A percentile compares a stretch with the other conserved stretches of the same genome.
Conservation (phyloP, 2,329 filamentous ascomycete species). For the Cytospora piceae region DNA sequence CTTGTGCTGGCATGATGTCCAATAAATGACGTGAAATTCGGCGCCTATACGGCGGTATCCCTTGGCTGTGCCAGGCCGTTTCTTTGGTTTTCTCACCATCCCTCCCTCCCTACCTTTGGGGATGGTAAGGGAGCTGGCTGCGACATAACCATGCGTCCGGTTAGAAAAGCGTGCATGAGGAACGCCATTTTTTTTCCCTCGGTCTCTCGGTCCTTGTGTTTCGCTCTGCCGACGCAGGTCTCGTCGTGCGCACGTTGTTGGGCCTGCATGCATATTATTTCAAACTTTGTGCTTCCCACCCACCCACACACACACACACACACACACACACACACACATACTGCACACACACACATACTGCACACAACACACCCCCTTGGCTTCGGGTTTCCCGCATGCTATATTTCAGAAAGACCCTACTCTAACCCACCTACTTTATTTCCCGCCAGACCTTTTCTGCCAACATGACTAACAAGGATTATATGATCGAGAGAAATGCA, state of each 20-base stretch:
- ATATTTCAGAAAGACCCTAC: not conserved
- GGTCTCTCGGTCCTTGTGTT: not conserved
- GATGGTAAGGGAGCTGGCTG: not conserved
- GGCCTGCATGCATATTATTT: conserved; percentile 1
- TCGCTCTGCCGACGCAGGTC: conserved; percentile 5
- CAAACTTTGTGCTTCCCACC: not conserved
- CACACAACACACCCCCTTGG: not conserved
- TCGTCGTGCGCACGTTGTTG: conserved; percentile 1
- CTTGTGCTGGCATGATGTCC: conserved; percentile 1
- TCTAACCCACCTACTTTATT: not conserved
- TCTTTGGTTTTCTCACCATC: not conserved
- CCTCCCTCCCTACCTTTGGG: not conserved
- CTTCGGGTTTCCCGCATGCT: not conserved
- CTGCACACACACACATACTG: not conserved
- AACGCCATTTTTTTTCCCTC: not conserved
- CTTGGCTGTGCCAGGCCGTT: not conserved
- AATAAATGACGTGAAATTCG: not conserved
- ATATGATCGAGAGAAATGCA: conserved; percentile 5
- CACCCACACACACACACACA: not conserved
- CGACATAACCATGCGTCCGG: not conserved
- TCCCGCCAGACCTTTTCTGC: not conserved
- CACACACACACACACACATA: not conserved
- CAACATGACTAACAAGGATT: conserved; percentile 18
- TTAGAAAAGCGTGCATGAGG: not conserved
- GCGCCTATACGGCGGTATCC: not conserved